Conservation (phyloP, 495 filamentous ascomycete species). For the Elasticomyces elasticus region DNA sequence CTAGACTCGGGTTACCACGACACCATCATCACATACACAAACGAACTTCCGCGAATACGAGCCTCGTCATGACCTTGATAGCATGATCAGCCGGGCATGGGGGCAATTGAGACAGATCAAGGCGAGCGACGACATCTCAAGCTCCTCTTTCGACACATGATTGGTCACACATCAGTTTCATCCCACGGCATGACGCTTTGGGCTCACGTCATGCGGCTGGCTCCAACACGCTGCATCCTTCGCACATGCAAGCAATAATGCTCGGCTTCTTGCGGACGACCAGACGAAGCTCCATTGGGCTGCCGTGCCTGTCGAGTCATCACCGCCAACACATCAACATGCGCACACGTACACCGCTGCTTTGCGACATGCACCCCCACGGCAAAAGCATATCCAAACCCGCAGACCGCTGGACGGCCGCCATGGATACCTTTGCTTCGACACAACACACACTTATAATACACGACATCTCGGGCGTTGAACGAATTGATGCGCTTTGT, state of each 20-base stretch:
- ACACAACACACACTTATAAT: not conserved
- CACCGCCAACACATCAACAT: not conserved
- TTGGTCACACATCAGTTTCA: not conserved
- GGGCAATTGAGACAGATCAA: not conserved
- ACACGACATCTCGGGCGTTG: not conserved
- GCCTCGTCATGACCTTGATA: not conserved
- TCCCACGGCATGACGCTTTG: not conserved
- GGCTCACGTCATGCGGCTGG: not conserved
- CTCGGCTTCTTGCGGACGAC: not conserved
- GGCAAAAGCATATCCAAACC: not conserved
- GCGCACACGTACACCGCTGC: not conserved
- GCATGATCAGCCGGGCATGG: not conserved
- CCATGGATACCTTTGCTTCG: not conserved
- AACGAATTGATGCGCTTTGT: not conserved
- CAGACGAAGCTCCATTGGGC: not conserved
- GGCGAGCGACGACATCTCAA: not conserved
- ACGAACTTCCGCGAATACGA: not conserved
- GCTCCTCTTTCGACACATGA: not conserved
- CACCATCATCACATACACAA: not conserved
- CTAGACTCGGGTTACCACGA: not conserved
- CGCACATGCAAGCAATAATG: not conserved
- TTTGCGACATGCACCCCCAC: not conserved
- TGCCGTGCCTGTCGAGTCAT: not conserved
- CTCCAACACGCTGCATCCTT: not conserved
- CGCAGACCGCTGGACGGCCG: not conserved